Percentiles rank a stretch among this genome's conserved stretches.
phyloP scores from a whole-genome alignment of 2,329 filamentous ascomycete genomes.

The Hypoxylon sp. region DNA sequence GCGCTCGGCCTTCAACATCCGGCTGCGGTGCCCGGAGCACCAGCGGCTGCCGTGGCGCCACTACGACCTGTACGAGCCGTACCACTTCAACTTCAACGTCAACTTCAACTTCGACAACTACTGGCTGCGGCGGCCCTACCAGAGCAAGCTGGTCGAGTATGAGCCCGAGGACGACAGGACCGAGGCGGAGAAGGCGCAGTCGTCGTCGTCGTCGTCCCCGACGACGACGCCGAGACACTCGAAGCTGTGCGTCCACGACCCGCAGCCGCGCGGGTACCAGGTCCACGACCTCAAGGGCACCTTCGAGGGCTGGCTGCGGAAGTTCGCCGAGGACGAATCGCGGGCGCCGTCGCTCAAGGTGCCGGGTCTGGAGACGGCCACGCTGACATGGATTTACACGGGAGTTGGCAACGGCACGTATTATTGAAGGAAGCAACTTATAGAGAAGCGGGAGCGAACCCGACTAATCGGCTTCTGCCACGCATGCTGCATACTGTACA shows the following conservation, averaged over 20 bases:
- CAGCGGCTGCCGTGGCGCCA: slow-evolving; percentile 41
- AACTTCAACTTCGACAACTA: slow-evolving; percentile 55
- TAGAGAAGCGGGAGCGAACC: too few species aligned
- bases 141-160: slow-evolving; percentile 42
- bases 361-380: slow-evolving; percentile 44
- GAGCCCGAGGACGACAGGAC: slow-evolving; percentile 38
- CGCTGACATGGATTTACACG: slow-evolving; percentile 45
- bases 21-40: slow-evolving; percentile 30
- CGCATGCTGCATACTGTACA: background rate
- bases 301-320: slow-evolving; percentile 44
- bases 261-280: slow-evolving; percentile 41
- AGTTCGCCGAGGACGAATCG: slow-evolving; percentile 31
- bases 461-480: background rate
- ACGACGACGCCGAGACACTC: slow-evolving; percentile 21
- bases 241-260: slow-evolving; percentile 41
- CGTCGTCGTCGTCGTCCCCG: too few species aligned
- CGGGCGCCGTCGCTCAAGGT: slow-evolving; percentile 29
- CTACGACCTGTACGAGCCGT: slow-evolving; percentile 54
- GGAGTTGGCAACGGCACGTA: slow-evolving; percentile 30
- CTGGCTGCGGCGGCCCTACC: slow-evolving; percentile 52
- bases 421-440: slow-evolving; percentile 9
- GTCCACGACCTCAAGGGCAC: slow-evolving; percentile 43
- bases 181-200: slow-evolving; percentile 25
- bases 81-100: slow-evolving; percentile 57
- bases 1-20: slow-evolving; percentile 55